Evolutionary conservation across 176 grass and related monocot species (phyloP).

Genomic region (Saccharum spontaneum): DNA sequence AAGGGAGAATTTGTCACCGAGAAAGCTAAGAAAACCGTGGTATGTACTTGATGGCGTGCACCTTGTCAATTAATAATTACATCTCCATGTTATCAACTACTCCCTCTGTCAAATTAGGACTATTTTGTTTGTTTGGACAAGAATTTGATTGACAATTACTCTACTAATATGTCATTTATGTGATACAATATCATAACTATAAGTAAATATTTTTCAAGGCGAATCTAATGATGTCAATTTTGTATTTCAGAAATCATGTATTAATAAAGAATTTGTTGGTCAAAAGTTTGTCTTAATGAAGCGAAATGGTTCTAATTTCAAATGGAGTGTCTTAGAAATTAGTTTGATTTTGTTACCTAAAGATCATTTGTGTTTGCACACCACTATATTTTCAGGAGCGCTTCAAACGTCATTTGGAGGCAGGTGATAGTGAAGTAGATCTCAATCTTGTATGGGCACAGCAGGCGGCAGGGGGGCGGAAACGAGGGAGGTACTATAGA

Average conservation of each 20-base stretch:
- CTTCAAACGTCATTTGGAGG: slow-evolving; percentile 29
- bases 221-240: neutral
- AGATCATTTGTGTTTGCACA: neutral
- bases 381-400: slow-evolving; percentile 34
- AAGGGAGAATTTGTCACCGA: slow-evolving; percentile 38
- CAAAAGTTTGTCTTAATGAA: neutral
- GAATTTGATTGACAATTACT: neutral
- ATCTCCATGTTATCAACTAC: neutral
- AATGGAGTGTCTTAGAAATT: neutral
- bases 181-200: neutral
- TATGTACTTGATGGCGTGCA: neutral
- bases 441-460: slow-evolving; percentile 34
- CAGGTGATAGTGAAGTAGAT: slow-evolving; percentile 34
- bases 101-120: neutral
- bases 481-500: slow-evolving; percentile 35
- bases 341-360: neutral
- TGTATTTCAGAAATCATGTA: neutral
- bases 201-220: neutral
- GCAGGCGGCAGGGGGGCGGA: slow-evolving; percentile 17
- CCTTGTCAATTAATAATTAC: neutral
- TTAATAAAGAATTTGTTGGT: neutral
- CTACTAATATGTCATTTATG: neutral
- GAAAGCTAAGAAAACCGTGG: slow-evolving; percentile 36
- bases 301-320: neutral
- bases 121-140: neutral